Evolutionary conservation across 2,329 filamentous ascomycete species (phyloP).

Genomic region (Madurella fahalii): DNA sequence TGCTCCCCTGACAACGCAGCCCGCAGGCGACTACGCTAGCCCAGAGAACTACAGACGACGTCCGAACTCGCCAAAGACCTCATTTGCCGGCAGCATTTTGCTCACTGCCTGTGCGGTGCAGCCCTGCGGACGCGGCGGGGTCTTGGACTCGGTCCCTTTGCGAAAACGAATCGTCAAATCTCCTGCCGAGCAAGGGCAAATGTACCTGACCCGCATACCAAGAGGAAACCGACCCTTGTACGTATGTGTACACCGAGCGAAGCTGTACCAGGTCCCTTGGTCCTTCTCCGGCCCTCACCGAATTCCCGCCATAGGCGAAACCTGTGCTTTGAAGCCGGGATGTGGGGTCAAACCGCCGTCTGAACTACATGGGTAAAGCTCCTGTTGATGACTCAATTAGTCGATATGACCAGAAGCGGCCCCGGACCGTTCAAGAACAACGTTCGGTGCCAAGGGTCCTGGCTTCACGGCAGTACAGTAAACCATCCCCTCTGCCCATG

Average conservation of each 20-base stretch:
- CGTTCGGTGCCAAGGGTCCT: not conserved
- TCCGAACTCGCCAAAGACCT: slow-evolving; percentile 5
- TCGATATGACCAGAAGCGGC: slow-evolving; percentile 11
- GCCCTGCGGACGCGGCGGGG: too few relatives aligned
- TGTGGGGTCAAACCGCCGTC: not conserved
- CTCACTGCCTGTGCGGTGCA: not conserved
- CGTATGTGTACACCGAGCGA: too few relatives aligned
- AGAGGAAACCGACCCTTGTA: too few relatives aligned
- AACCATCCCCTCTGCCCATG: too few relatives aligned
- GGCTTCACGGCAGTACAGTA: not conserved
- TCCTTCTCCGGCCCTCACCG: too few relatives aligned
- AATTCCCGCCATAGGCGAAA: not conserved
- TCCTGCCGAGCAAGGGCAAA: too few relatives aligned
- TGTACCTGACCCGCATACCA: too few relatives aligned
- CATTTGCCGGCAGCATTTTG: not conserved
- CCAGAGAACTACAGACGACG: not conserved
- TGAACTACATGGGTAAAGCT: not conserved
- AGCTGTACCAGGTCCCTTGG: too few relatives aligned
- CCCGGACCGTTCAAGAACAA: slow-evolving; percentile 4
- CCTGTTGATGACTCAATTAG: slow-evolving; percentile 6
- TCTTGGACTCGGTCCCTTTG: not conserved
- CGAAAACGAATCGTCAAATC: too few relatives aligned
- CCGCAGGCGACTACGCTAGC: too few relatives aligned
- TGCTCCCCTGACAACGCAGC: not conserved
- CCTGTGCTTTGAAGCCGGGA: too few relatives aligned